Evolutionary conservation across 352 stramenopile species (phyloP), one percentile per base, ranked within the genome.

Genomic region (Pythium volutum): DNA sequence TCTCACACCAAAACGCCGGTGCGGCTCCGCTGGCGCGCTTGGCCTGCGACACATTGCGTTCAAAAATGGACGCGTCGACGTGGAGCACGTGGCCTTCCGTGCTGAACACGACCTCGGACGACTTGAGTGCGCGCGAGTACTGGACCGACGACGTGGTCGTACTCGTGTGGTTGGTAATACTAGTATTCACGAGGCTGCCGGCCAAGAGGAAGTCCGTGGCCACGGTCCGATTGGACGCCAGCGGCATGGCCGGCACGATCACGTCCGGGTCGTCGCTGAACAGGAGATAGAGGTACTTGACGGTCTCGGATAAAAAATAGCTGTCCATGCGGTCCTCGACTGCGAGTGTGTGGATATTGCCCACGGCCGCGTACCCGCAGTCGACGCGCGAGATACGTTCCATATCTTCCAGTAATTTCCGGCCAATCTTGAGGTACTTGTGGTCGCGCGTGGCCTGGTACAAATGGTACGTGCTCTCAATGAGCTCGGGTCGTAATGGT

Each of bases 201-300:
- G 36, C 52, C n/a, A 36, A 1, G 31, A 36, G 31, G 14, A 2
- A 11, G 8, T 36, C 31, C 31, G 31, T 36, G 8, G 10, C 31
- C 8, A 36, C 14, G 31, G 31, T 15, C 31, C 31, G 4, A 36
- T 54, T 43, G 16, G 8, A 11, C 6, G 15, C 18, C 42, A 70
- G 52, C 10, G 45, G 11, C 23, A 74, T 67, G 5, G 70, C 55
- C 57, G 86, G 83, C 23, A 91, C 79, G 63, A 92, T 86, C 45
- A 89, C 72, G 53, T 87, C 69, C 9, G 77, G 74, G 33, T 91
- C 79, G 29, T 98, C 92, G 52, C 98, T 97, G 76, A 99, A 99
- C 25, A 98, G 91, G 29, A 99, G 67, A 75, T 98, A 99, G 16
- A 99, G 66, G 68, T 99, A 99, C 74, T 99, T 99, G 31, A 98